Evolutionary conservation across 306 rosid genomes (phyloP).

Genomic region (Gastrolobium villosum): DNA sequence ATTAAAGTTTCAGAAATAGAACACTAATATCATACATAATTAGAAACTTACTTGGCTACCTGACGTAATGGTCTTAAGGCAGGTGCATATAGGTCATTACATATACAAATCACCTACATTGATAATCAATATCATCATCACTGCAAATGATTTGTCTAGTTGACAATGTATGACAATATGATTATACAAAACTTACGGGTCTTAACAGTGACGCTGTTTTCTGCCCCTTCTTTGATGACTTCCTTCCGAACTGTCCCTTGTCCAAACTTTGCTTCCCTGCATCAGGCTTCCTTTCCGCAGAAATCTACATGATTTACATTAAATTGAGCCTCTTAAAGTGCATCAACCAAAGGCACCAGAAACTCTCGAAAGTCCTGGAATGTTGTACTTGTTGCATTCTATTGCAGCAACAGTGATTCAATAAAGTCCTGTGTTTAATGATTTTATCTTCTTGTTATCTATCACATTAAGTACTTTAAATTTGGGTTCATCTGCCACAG

Average conservation of each 20-base stretch:
- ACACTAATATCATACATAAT: constrained; percentile 33
- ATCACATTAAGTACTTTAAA: too few species aligned
- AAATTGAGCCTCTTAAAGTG: neutral
- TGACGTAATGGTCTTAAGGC: constrained; percentile 92
- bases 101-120: constrained; percentile 92
- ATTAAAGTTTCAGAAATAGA: neutral
- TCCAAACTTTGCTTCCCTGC: constrained; percentile 61
- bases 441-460: too few species aligned
- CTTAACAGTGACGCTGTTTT: constrained; percentile 72
- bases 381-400: too few species aligned
- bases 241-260: constrained; percentile 66
- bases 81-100: constrained; percentile 95
- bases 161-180: constrained; percentile 42
- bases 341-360: too few species aligned
- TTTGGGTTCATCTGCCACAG: too few species aligned
- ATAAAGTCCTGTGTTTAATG: too few species aligned
- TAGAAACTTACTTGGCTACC: constrained; percentile 84
- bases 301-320: constrained; percentile 60
- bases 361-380: too few species aligned
- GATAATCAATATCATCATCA: constrained; percentile 40
- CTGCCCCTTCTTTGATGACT: constrained; percentile 68
- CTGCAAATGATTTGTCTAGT: constrained; percentile 32
- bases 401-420: too few species aligned
- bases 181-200: constrained; percentile 80
- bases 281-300: constrained; percentile 77